A percentile compares a stretch with the other conserved stretches of the same genome.
These are phyloP conservation scores for Hysterangium stoloniferum DNA, from an alignment of 768 basidiomycete species.

Conservation along the genomic window DNA sequence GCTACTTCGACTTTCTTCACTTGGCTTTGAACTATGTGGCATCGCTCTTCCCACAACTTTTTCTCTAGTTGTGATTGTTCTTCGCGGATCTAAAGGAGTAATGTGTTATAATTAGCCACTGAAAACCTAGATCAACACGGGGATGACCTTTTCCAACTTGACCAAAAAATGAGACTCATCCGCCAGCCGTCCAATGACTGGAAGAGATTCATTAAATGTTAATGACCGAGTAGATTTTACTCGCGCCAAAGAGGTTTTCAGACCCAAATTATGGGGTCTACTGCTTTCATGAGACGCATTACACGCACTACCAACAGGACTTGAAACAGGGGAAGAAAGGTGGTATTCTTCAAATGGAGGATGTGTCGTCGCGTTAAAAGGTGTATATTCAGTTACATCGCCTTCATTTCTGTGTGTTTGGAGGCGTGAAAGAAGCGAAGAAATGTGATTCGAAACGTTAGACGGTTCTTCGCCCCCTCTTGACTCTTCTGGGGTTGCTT, in stretches of 20 bases:
- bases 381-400: conserved; percentile 3
- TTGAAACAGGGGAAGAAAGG: no score
- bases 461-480: not conserved
- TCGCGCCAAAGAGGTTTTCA: not conserved
- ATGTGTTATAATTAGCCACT: not conserved
- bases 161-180: conserved; percentile 44
- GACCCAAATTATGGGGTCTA: not conserved
- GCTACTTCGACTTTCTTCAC: conserved; percentile 66
- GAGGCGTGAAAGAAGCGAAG: conserved; percentile 56
- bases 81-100: conserved; percentile 46
- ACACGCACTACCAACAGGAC: no score
- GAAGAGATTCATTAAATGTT: conserved; percentile 66
- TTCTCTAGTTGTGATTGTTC: conserved; percentile 67
- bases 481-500: not conserved
- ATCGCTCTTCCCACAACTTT: conserved; percentile 60
- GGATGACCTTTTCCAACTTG: conserved; percentile 48
- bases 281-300: not conserved
- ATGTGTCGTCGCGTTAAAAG: conserved; percentile 5
- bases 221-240: conserved; percentile 26
- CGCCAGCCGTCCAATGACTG: conserved; percentile 52
- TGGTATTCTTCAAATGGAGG: conserved; percentile 4
- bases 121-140: conserved; percentile 13
- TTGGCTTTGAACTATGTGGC: conserved; percentile 52
- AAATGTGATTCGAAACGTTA: conserved; percentile 34
- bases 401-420: conserved; percentile 19